A percentile compares a stretch with the other conserved stretches of the same genome.
phyloP scores from a whole-genome alignment of 257 asterid species.

The Solanum chmielewskii region DNA sequence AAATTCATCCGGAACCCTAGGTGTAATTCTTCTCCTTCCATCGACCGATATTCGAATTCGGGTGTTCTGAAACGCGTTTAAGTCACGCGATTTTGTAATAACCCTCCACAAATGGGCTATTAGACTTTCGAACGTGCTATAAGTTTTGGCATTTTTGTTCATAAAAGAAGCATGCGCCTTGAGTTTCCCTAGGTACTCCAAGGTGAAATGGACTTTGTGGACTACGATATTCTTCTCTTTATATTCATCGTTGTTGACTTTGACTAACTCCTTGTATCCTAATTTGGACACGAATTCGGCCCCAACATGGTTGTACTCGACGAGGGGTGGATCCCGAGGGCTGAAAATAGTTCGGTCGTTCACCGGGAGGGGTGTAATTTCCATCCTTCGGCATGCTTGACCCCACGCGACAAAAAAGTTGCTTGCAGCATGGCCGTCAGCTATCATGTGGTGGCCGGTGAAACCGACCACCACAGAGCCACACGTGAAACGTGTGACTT shows the following conservation, averaged over 20 bases:
- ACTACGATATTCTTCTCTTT: conserved; percentile 28
- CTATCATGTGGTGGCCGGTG: conserved; percentile 66
- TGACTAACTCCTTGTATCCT: conserved; percentile 7
- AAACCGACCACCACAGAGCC: conserved; percentile 76
- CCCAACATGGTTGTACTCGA: conserved; percentile 56
- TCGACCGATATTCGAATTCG: conserved; percentile 51
- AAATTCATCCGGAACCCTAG: conserved; percentile 43
- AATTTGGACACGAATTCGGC: conserved; percentile 28
- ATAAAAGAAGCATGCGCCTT: conserved; percentile 46
- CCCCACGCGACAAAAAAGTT: conserved; percentile 80
- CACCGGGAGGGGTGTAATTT: conserved; percentile 34
- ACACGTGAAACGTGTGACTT: conserved; percentile 58
- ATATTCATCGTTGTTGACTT: neutral
- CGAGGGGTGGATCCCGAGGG: conserved; percentile 35
- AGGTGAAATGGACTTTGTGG: conserved; percentile 38
- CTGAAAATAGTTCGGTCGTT: conserved; percentile 43
- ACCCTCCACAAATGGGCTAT: conserved; percentile 73
- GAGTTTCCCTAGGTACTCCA: conserved; percentile 39
- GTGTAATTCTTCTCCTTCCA: conserved; percentile 33
- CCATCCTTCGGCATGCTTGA: conserved; percentile 35
- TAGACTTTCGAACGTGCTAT: conserved; percentile 70
- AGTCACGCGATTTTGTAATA: conserved; percentile 50
- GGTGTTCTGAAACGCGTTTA: conserved; percentile 29
- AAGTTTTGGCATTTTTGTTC: conserved; percentile 22
- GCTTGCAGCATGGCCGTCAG: conserved; percentile 58